Base-by-base conservation (phyloP, 148 eudicot genomes). In the Rhododendron simsii region DNA sequence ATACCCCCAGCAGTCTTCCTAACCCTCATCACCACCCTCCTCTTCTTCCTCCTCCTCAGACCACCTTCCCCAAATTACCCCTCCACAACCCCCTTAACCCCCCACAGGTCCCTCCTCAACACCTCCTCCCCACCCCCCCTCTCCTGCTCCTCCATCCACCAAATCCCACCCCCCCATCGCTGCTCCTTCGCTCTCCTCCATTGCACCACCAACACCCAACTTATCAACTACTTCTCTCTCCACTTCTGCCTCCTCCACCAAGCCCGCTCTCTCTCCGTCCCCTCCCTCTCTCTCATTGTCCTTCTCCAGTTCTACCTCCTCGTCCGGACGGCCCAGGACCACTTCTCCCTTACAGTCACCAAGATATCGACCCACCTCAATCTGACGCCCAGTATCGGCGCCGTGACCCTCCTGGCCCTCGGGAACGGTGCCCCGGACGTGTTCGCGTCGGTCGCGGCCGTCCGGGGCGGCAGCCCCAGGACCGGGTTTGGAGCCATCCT, bases 381-480 rank as follows among this genome's bases (percentile, higher is more conserved):
- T 2, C 91, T 97, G 26, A 91, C 98, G 0, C 96, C 98, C 0
- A 92, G 95, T 0, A 92, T 97, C 93, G 99, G 93, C 1, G 99
- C 98, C 14, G 99, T 97, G 3, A 95, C 99, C 2, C 92, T 97
- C 5, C 69, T 97, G 0, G 95, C 99, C 3, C 90, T 97, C 7
- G 99, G 99, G 0, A 97, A 97, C 57, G 99, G 99, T 3, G 99
- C 99, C 5, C 99, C 99, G 2, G 99, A 97, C 65, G 95, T 97
- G n/a, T 97, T 97, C 80, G 87, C 98, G 0, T 92, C 98, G 0
- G 89, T 92, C 8, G 98, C 99, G 2, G 99, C 99, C 7, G 92
- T 97, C 7, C 87, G 90, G 6, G 88, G 87, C 0, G 96, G 96
- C 1, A 93, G 90, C 23, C 76, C 94, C 0, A 65, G 94, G 7